Evolutionary conservation across 371 early-diverging fungal species (phyloP), one percentile per base, ranked within the genome.

Genomic region (Apophysomyces sp.): DNA sequence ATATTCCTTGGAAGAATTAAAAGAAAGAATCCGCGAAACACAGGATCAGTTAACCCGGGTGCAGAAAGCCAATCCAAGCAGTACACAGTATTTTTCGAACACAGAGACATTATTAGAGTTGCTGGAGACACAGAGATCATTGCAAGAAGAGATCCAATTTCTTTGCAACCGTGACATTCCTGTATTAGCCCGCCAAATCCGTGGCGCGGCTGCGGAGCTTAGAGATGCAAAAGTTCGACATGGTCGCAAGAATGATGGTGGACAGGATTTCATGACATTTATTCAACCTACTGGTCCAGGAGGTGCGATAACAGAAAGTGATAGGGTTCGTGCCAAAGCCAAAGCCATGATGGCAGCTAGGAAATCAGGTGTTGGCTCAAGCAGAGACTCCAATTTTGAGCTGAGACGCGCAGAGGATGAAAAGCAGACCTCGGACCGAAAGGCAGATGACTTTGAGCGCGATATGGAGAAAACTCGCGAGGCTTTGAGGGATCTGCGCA

Each of bases 271-370:
- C 49, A 77, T 71, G 72, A 61, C 69, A 0, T 81, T 65, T 57
- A 61, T 81, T 52, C 66, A 72, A 54, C 76, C 81, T n/a, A 85
- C 86, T 1, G 88, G 88, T 2, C 86, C 88, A 8, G 84, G 82
- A 18, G 86, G 86, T 13, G 63, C 74, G 26, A 65, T 85, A 21
- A 85, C 86, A 0, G 86, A 85, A 40, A 76, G 81, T 27, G 88
- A 88, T 53, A 77, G 78, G 55, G 85, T 84, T 55, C 83, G 84
- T 52, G 86, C 88, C n/a, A 86, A 86, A 53, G 88, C 86, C 32
- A 83, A 84, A 55, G 81, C 83, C 2, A 78, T 82, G 82, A 76
- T 87, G 84, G 85, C 86, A n/a, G 85, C 83, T 24, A 75, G 83
- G 39, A 83, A 80, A 28, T 70, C 78, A 0, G 81, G 81, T 28